Conservation (phyloP, 257 asterid genomes). For the Solanum chilense region DNA sequence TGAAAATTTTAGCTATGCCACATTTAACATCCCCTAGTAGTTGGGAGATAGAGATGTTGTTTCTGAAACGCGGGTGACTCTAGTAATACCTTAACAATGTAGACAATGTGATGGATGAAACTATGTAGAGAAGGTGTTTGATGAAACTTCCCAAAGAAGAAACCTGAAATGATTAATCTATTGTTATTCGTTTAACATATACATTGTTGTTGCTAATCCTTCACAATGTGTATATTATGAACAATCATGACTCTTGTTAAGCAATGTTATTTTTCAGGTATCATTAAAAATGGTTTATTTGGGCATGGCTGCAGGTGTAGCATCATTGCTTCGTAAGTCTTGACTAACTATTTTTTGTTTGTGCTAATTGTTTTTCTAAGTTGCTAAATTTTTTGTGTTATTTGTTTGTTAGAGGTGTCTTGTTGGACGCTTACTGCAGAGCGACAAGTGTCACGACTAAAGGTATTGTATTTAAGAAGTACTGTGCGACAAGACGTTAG, state of each 20-base stretch:
- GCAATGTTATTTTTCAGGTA: not conserved
- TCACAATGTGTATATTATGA: not conserved
- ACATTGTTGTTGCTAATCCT: not conserved
- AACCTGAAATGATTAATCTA: not conserved
- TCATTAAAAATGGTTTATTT: not conserved
- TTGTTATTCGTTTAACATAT: too few relatives aligned
- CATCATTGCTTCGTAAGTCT: not conserved
- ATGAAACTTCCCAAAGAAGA: not conserved
- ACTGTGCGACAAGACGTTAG: not conserved
- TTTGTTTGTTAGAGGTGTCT: not conserved
- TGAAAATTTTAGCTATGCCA: not conserved
- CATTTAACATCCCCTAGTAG: not conserved
- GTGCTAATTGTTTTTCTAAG: not conserved
- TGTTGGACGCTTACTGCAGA: not conserved
- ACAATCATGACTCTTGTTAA: not conserved
- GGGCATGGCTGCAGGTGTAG: not conserved
- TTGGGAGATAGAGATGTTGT: not conserved
- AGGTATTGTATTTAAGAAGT: not conserved
- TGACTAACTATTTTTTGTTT: not conserved
- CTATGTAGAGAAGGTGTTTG: not conserved
- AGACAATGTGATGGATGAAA: not conserved
- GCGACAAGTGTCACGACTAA: not conserved
- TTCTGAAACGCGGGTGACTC: not conserved
- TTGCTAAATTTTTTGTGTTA: not conserved
- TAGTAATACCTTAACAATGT: not conserved